A percentile compares a stretch with the other conserved stretches of the same genome.
Evolutionary conservation across 129 eudicot species (phyloP).

Genomic region (Flaveria linearis): DNA sequence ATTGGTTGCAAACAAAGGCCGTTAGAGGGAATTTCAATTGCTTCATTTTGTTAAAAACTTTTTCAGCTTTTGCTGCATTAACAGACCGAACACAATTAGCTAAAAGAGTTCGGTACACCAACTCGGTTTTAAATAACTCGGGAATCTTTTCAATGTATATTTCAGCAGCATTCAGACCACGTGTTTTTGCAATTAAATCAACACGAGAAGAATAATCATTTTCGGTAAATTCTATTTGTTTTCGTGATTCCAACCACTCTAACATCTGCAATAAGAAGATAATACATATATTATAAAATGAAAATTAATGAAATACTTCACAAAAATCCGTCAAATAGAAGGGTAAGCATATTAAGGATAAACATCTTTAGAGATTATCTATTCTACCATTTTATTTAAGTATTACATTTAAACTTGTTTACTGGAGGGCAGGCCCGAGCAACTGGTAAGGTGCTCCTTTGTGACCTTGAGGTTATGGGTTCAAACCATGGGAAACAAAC

Average conservation of each 20-base stretch:
- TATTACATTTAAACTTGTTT: too few species aligned
- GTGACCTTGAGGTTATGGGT: too few species aligned
- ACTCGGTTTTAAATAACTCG: slow-evolving; percentile 47
- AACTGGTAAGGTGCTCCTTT: too few species aligned
- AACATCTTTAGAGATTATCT: too few species aligned
- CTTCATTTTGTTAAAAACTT: slow-evolving; percentile 71
- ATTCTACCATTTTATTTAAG: too few species aligned
- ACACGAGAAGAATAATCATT: slow-evolving; percentile 64
- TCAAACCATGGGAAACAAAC: too few species aligned
- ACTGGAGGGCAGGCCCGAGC: too few species aligned
- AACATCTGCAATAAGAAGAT: slow-evolving; percentile 53
- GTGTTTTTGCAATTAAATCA: slow-evolving; percentile 78
- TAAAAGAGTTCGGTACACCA: slow-evolving; percentile 64
- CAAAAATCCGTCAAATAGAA: not conserved
- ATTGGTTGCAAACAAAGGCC: slow-evolving; percentile 61
- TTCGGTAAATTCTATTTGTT: slow-evolving; percentile 44
- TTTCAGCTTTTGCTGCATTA: slow-evolving; percentile 55
- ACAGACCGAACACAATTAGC: slow-evolving; percentile 49
- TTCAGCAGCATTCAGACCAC: slow-evolving; percentile 67
- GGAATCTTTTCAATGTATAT: slow-evolving; percentile 53
- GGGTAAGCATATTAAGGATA: too few species aligned
- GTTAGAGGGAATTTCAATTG: slow-evolving; percentile 47
- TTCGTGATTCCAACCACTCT: slow-evolving; percentile 63
- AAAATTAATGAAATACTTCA: not conserved
- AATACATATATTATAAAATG: not conserved